Evolutionary conservation across 352 stramenopile genomes (phyloP), one percentile per base, ranked within the genome.

Genomic region (Phytophthora palmivora): DNA sequence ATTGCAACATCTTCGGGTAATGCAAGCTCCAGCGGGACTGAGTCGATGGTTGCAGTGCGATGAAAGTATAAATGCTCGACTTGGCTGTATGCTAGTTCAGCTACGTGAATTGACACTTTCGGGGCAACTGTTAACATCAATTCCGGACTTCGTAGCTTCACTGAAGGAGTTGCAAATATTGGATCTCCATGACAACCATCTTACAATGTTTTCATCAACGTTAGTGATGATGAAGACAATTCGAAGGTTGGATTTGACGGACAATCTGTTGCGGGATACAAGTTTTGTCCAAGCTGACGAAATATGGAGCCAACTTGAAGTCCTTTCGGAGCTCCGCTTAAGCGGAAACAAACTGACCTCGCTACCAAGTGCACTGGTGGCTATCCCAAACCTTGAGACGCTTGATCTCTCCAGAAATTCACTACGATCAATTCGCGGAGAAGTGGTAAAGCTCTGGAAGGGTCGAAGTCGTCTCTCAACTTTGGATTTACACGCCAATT

Each of bases 401-500:
- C 45, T 79, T 8, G 58, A 72, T 30, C 33, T 79, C 19, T 62
- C 63, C 6, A 38, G 47, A 10, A 74, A 74, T 42, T 33, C 44
- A 1, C 16, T 79, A 11, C 55, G 58, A 22, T 45, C 22, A 32
- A 56, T 79, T 33, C 50, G 45, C 12, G 56, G 50, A 7, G 63
- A 60, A 24, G 32, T 78, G 10, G 24, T 76, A 3, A 53, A 67
- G 5, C 19, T n/a, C 2, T 84, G 72, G 75, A 54, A 59, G 5
- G 57, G 47, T 0, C 38, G 36, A 48, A 62, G 60, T 36, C 53
- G 45, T 6, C 58, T 84, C 5, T 24, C 48, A 0, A 59, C 46
- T 0, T 57, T 89, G 11, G 75, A 87, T 41, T 57, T 89, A 15
- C 63, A 76, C 19, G 50, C 57, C 0, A 89, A 88, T 30, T 46